These are phyloP conservation scores for Geotrichum australiense DNA, from an alignment of 1,139 yeast species.

Conservation along the genomic window DNA sequence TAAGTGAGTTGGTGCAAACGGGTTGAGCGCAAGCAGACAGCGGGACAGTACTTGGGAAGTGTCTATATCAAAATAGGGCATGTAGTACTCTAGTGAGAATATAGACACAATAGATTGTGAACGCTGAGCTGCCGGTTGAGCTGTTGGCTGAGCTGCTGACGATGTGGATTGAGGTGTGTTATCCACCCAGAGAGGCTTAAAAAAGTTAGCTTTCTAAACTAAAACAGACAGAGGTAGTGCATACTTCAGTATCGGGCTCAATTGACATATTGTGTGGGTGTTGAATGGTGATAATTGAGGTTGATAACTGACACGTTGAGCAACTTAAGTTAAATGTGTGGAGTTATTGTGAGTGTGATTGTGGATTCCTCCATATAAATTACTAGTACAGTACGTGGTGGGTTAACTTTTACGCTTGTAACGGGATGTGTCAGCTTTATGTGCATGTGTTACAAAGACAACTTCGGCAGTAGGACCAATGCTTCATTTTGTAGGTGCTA, in stretches of 20 bases:
- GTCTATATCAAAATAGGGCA: conserved; percentile 57
- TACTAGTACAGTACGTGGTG: no score
- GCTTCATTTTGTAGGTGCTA: no score
- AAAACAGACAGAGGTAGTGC: neutral
- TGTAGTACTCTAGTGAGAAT: conserved; percentile 50
- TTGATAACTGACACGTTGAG: no score
- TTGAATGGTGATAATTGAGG: no score
- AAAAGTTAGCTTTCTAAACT: neutral
- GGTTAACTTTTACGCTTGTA: no score
- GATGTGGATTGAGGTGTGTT: neutral
- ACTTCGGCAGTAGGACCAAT: no score
- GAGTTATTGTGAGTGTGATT: no score
- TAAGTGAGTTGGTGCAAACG: conserved; percentile 25
- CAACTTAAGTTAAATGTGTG: no score
- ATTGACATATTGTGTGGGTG: no score
- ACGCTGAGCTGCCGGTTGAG: neutral
- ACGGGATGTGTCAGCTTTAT: no score
- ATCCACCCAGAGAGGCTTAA: conserved; percentile 4
- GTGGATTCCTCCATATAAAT: no score
- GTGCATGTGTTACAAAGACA: no score
- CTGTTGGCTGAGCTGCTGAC: neutral
- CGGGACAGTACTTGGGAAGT: conserved; percentile 46
- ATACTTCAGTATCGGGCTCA: conserved; percentile 11
- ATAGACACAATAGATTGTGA: conserved; percentile 23
- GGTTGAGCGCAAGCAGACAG: conserved; percentile 34